These are phyloP conservation scores for Aspergillus awamori DNA, from an alignment of 2,329 filamentous ascomycete species.

Conservation along the genomic window DNA sequence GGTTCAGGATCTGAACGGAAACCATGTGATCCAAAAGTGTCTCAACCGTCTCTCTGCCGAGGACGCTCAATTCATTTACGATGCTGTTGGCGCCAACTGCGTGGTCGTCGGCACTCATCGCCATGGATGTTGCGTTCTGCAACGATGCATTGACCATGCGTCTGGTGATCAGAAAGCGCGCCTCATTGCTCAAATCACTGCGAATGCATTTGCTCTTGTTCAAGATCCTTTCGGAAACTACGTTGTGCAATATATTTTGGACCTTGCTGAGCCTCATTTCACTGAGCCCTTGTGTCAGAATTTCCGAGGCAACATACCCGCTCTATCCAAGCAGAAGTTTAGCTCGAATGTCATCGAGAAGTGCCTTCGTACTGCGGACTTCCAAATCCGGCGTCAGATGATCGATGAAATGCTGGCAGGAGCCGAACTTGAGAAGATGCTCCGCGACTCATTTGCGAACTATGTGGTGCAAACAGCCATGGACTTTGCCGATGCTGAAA, in stretches of 20 bases:
- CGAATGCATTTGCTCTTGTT: conserved; percentile 83
- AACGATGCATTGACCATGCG: conserved; percentile 97
- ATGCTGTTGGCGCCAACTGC: conserved; percentile 84
- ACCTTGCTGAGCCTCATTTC: conserved; percentile 83
- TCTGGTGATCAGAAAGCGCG: conserved; percentile 85
- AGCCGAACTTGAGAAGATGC: conserved; percentile 80
- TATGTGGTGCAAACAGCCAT: conserved; percentile 97
- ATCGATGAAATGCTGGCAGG: conserved; percentile 77
- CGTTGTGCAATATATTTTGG: conserved; percentile 97
- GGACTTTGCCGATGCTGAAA: conserved; percentile 75
- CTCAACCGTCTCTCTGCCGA: conserved; percentile 85
- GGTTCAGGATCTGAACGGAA: conserved; percentile 96
- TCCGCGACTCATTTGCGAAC: conserved; percentile 93
- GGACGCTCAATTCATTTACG: conserved; percentile 95
- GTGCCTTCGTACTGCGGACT: conserved; percentile 80
- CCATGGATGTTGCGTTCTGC: conserved; percentile 95
- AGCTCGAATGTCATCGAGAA: conserved; percentile 99
- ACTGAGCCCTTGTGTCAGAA: conserved; percentile 84
- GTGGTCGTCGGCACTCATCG: conserved; percentile 93
- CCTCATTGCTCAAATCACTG: conserved; percentile 83
- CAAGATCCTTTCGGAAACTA: conserved; percentile 99
- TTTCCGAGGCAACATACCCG: conserved; percentile 72
- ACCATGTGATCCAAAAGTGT: conserved; percentile 99
- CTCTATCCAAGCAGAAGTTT: conserved; percentile 93
- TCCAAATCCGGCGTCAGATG: conserved; percentile 74